Base-by-base conservation (phyloP, 2,329 filamentous ascomycete species). In the Sclerotinia trifoliorum region DNA sequence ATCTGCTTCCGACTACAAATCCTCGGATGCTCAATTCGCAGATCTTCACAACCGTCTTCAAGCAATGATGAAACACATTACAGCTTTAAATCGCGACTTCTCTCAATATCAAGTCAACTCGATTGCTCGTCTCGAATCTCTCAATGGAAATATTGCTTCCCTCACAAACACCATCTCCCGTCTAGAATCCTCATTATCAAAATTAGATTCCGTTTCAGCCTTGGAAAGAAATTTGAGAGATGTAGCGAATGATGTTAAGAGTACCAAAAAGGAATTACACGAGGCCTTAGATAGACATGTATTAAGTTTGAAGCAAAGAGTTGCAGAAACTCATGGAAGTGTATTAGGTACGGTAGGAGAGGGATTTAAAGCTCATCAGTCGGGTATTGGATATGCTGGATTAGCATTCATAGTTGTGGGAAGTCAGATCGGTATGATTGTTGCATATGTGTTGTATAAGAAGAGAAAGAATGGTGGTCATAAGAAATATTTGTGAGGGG, bases 1-100 rank as follows among this genome's bases (percentile, higher is more conserved):
- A 57, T 76, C 77, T 32, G 75, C 76, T 2, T 79, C 74, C 70
- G 78, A 79, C 76, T 82, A 74, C 76, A 79, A 71, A 78, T 81
- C 75, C 74, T 79, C 82, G 2, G 80, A 81, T 51, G 79, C 83
- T 66, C 93, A 97, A 78, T 94, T 97, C 77, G 84, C 85, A 46
- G 94, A 97, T 77, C 84, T 98, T 19, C 90, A 96, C 82, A 90
- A 90, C 81, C 90, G 93, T 44, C 82, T 98, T 24, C 92, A 94
- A 78, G 84, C 82, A 73, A 83, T 92, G 69, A 88, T 87, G 78
- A 88, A 92, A 79, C 88, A 90, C 75, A 80, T 93, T 54, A 83
- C 83, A 26, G 84, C 84, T 73, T 82, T 92, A 68, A 88, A 87
- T 78, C 83, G 83, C 54, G 80, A 86, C 67, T 79, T 90, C 52